Evolutionary conservation across 768 basidiomycete species (phyloP).

Genomic region (Favolaschia claudopus): DNA sequence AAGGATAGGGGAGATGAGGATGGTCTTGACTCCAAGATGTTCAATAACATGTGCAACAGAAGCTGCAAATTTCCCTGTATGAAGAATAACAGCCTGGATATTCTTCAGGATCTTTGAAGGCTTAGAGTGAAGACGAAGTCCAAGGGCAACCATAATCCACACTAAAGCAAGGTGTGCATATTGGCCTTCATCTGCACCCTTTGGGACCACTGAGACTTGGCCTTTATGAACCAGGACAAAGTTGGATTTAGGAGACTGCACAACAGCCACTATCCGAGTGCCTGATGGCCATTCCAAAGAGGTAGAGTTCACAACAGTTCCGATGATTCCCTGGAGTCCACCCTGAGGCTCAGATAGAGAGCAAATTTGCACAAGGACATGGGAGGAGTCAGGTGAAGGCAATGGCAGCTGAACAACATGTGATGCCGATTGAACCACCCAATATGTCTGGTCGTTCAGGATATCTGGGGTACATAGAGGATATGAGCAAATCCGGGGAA

Average conservation of each 20-base stretch:
- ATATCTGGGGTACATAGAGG: too few relatives aligned
- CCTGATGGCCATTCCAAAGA: slow-evolving; percentile 1
- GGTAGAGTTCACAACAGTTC: neutral
- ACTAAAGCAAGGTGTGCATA: neutral
- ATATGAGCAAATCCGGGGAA: neutral
- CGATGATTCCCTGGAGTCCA: slow-evolving; percentile 6
- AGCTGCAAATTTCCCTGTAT: neutral
- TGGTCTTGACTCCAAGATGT: neutral
- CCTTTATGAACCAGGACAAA: neutral
- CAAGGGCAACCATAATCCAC: neutral
- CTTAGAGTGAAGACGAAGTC: neutral
- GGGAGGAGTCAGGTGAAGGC: too few relatives aligned
- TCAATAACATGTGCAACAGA: neutral
- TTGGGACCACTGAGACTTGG: neutral
- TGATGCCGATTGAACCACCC: too few relatives aligned
- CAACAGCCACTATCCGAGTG: slow-evolving; percentile 1
- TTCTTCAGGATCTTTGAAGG: neutral
- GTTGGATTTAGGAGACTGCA: neutral
- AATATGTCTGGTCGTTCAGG: too few relatives aligned
- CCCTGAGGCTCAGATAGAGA: slow-evolving; percentile 3
- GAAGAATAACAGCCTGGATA: neutral
- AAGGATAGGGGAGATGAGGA: neutral
- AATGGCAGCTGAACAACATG: too few relatives aligned
- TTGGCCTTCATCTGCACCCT: neutral
- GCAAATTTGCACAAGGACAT: slow-evolving; percentile 1